Conservation (phyloP, 257 asterid species). For the Marsdenia floribunda region DNA sequence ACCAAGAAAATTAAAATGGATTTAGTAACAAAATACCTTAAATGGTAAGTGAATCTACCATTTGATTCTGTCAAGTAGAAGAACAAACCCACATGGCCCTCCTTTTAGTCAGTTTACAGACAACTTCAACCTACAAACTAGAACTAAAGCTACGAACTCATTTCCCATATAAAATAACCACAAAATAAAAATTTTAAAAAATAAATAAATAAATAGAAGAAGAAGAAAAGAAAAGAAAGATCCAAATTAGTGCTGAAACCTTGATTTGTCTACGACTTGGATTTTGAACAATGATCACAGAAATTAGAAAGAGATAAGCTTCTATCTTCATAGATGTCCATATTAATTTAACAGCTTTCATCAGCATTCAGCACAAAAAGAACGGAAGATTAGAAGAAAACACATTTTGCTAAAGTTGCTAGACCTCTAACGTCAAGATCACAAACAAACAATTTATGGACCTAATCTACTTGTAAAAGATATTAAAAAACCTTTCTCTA, state of each 20-base stretch:
- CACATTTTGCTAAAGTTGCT: neutral
- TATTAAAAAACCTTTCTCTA: neutral
- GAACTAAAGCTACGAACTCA: neutral
- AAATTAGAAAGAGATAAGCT: neutral
- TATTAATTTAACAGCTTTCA: neutral
- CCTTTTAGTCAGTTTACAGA: no score
- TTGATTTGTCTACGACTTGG: neutral
- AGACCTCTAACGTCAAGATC: neutral
- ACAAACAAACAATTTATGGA: neutral
- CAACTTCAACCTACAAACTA: neutral
- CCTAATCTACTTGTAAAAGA: neutral
- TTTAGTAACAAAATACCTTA: conserved; percentile 50
- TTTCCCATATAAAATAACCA: neutral
- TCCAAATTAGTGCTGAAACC: no score
- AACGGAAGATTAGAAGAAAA: neutral
- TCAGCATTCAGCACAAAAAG: neutral
- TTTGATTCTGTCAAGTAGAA: neutral
- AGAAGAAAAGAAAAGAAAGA: no score
- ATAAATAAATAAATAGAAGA: no score
- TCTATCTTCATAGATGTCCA: neutral
- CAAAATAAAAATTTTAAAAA: no score
- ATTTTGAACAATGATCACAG: neutral
- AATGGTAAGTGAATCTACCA: conserved; percentile 13
- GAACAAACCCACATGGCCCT: no score
- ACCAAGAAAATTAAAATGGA: conserved; percentile 9